Evolutionary conservation across 2,329 filamentous ascomycete species (phyloP), one percentile per base, ranked within the genome.

Genomic region (Alternaria sp.): DNA sequence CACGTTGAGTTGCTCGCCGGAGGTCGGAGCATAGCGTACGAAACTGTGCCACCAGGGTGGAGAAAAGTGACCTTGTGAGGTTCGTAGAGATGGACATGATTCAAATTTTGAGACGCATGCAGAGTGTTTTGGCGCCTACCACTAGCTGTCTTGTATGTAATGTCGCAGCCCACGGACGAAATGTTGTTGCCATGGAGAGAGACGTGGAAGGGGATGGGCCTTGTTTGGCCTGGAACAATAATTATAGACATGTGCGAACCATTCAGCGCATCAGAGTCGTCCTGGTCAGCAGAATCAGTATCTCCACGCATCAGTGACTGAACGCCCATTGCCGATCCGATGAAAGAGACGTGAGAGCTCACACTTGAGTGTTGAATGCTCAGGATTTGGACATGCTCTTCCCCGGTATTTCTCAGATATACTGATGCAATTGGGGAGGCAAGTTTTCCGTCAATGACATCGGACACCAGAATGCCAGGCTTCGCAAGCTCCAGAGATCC

Each of bases 1-100:
- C 74, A 77, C 5, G 70, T 70, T 14, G 75, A 74, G 55, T 80
- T 78, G 36, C 66, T 62, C 0, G 82, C 80, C 9, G 85, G 85
- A 26, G 85, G 79, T n/a, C 83, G 79, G 37, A 87, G 73, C 59
- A 86, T 82, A 10, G 84, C 82, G 71, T 86, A 87, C 5, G 84
- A 86, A 8, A 85, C 80, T 50, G 82, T 82, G 31, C 81, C 82
- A 37, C 80, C 78, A 6, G 83, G 82, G 67, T 86, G 84, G 34
- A 82, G 71, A 63, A 81, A 86, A 1, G 84, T 86, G 42, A 85
- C 72, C 64, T 83, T 85, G 52, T 86, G 84, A 4, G 83, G 73
- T 9, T 81, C 75, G 45, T 78, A 74, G 6, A 44, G n/a, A 78
- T 56, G 13, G 66, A 72, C 8, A 56, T 48, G 62, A 6, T 61